Evolutionary conservation across 805 yeast genomes (phyloP), one percentile per base, ranked within the genome.

Genomic region (Ascoidea rubescens): DNA sequence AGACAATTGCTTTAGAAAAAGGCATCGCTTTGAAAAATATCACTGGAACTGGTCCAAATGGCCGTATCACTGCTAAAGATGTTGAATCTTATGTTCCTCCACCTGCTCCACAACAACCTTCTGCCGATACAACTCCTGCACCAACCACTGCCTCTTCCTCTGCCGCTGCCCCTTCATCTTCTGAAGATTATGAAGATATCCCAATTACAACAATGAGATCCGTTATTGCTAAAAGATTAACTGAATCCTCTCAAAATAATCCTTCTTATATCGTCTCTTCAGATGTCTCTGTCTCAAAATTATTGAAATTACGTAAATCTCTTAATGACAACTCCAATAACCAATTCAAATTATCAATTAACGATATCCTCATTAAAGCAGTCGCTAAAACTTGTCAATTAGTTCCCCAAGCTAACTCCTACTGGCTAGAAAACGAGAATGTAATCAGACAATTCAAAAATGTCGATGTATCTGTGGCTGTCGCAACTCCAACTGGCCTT

Each of bases 391-490:
- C 99, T 52, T 79, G 86, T 54, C 75, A 75, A 69, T 81, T 91
- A 71, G 96, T 90, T 52, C 99, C 99, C 56, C 89, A 84, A 59
- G 96, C 82, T 59, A 93, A 93, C 76, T 79, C 96, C 30, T 86
- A 90, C 67, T 93, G 96, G 93, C 77, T 93, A 63, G 95, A 83
- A 67, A 71, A 77, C 45, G 84, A 93, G 72, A 88, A 89, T 59
- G 84, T 91, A 63, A 87, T 93, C 60, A 87, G 99, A 75, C 90
- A 86, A 72, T 93, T 80, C 79, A 74, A 76, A 64, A 84, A 80
- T 62, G 98, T 91, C 52, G 99, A 93, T 65, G 95, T 93, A 53
- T 89, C 98, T 30, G 97, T 91, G 55, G 99, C 99, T 46, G 99
- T 93, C 57, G 93, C 99, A 55, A 93, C 99, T 17, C 97, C 98